Evolutionary conservation across 2,329 filamentous ascomycete species (phyloP).

Genomic region (Aspergillus aculeatinus): DNA sequence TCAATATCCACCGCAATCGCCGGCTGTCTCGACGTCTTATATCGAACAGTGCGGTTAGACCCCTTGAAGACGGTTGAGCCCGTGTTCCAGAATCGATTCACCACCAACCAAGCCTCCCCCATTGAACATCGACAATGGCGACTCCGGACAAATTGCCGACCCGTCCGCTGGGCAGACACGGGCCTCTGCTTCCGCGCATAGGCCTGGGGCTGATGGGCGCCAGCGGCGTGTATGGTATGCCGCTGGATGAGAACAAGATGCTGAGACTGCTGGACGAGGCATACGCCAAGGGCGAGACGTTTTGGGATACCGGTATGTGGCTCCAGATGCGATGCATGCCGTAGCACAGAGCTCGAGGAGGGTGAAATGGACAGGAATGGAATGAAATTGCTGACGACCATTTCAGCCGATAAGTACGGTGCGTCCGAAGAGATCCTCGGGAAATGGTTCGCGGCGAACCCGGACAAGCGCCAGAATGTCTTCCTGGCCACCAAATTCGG

Average conservation of each 20-base stretch:
- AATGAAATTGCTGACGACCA: background rate
- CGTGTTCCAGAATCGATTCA: background rate
- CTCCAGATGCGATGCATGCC: background rate
- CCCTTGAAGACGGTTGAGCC: too few species aligned
- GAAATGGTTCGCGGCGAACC: slow-evolving; percentile 48
- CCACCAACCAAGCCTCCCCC: background rate
- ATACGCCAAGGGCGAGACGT: slow-evolving; percentile 42
- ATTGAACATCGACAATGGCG: background rate
- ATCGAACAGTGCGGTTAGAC: background rate
- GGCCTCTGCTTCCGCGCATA: slow-evolving; percentile 28
- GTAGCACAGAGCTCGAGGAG: too few species aligned
- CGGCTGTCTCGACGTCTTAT: background rate
- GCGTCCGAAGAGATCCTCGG: slow-evolving; percentile 51
- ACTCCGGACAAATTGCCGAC: slow-evolving; percentile 16
- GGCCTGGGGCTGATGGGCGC: slow-evolving; percentile 32
- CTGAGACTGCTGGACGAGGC: slow-evolving; percentile 48
- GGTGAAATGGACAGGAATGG: too few species aligned
- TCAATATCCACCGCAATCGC: background rate
- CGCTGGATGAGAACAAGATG: slow-evolving; percentile 42
- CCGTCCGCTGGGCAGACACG: slow-evolving; percentile 28
- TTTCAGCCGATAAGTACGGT: slow-evolving; percentile 40
- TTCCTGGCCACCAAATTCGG: slow-evolving; percentile 57
- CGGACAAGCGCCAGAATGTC: slow-evolving; percentile 48
- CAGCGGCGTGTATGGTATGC: slow-evolving; percentile 31
- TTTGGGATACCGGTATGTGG: slow-evolving; percentile 44